Conservation (phyloP, 768 basidiomycete genomes). For the Lentinus brumalis region DNA sequence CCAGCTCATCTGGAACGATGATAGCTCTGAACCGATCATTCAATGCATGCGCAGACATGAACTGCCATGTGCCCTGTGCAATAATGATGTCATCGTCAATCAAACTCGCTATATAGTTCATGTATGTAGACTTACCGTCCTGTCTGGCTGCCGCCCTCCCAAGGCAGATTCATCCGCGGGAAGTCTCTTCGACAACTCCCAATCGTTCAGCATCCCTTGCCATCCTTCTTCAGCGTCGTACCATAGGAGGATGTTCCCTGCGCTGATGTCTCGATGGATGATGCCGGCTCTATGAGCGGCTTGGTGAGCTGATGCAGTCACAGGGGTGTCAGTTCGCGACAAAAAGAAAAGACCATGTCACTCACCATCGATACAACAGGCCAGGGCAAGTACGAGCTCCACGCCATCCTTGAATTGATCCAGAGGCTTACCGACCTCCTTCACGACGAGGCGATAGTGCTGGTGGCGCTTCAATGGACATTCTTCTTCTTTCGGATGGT, state of each 20-base stretch:
- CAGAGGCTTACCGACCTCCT: not conserved
- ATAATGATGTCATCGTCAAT: not conserved
- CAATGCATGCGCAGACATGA: no score
- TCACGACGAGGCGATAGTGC: slow-evolving; percentile 7
- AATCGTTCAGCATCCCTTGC: slow-evolving; percentile 6
- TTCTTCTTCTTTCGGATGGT: not conserved
- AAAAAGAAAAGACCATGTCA: no score
- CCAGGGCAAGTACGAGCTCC: not conserved
- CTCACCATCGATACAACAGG: not conserved
- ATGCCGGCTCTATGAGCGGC: not conserved
- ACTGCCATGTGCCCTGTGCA: no score
- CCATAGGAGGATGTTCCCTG: slow-evolving; percentile 6
- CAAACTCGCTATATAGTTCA: no score
- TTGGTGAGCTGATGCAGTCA: not conserved
- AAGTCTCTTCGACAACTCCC: slow-evolving; percentile 7
- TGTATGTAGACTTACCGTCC: not conserved
- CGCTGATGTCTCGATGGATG: slow-evolving; percentile 13
- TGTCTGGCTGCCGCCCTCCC: not conserved
- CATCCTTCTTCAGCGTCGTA: no score
- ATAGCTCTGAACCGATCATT: no score
- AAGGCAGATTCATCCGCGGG: no score
- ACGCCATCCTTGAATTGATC: not conserved
- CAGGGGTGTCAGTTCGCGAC: no score
- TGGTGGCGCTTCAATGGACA: not conserved
- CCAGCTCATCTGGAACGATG: no score